A percentile compares a stretch with the other conserved stretches of the same genome.
These are phyloP conservation scores for Polytolypa hystricis DNA, from an alignment of 2,329 filamentous ascomycete genomes.

Conservation along the genomic window DNA sequence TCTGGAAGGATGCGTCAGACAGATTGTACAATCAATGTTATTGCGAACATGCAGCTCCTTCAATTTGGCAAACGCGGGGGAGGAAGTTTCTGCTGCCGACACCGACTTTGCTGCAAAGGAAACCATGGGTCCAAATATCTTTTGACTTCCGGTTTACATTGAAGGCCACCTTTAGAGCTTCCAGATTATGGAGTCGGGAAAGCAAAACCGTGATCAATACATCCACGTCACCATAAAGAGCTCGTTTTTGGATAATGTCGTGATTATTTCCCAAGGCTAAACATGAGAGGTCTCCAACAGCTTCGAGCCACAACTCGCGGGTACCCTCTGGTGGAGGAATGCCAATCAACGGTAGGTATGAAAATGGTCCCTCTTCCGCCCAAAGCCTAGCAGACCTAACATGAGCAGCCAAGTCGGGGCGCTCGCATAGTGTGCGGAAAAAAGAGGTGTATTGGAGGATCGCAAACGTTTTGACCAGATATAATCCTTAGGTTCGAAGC, in stretches of 20 bases:
- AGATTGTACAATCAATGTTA: not conserved
- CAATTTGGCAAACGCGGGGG: not conserved
- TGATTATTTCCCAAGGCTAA: not conserved
- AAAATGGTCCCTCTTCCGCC: not conserved
- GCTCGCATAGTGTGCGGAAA: not conserved
- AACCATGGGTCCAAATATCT: too few species aligned
- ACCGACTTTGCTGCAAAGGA: too few species aligned
- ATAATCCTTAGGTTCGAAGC: too few species aligned
- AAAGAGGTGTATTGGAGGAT: not conserved
- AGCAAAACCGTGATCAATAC: too few species aligned
- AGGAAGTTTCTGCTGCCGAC: not conserved
- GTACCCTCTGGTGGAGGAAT: not conserved
- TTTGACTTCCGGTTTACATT: too few species aligned
- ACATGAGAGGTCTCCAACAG: not conserved
- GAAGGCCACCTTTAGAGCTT: too few species aligned
- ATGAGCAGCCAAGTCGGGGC: not conserved
- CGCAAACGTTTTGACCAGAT: not conserved
- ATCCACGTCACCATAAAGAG: too few species aligned
- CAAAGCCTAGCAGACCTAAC: not conserved
- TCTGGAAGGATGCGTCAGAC: not conserved
- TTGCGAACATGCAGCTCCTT: not conserved
- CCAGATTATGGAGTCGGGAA: too few species aligned
- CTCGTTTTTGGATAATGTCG: not conserved
- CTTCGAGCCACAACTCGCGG: not conserved
- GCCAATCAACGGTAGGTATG: not conserved